Base-by-base conservation (phyloP, 257 asterid species). In the Solanum bulbocastanum region DNA sequence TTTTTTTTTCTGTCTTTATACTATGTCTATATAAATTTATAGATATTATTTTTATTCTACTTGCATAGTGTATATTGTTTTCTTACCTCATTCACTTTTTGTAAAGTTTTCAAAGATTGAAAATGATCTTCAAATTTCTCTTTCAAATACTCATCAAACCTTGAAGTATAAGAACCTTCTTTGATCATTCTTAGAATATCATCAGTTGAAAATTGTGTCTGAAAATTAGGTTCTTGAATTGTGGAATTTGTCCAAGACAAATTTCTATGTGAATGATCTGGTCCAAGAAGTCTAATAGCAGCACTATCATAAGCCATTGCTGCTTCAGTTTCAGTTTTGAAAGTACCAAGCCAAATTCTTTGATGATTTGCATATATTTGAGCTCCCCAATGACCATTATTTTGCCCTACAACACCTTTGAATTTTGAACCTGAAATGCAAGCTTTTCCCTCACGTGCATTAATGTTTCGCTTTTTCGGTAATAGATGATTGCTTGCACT, bases 381-480 rank as follows among this genome's bases (percentile, higher is more conserved):
- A 1, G 98, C 98, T 0, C 98, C 98, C 97, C 98, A 96, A 60
- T 95, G 97, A 0, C 98, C 98, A 30, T 94, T 94, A 6, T 87
- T 94, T 44, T 94, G 98, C 1, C 92, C 88, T 22, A 97, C 95
- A 0, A 96, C 98, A 0, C 98, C 96, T 87, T 97, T 96, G 92
- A 92, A 97, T 69, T 89, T 91, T 0, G 96, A 91, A 52, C 88
- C 0, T 2, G 91, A 11, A 49, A 23, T 36, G 9, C 42, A 82
- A 82, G 18, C 5, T 81, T 46, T 62, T 23, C 23, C 30, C 5
- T 91, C 92, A 32, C 46, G 14, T 2, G 91, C 94, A 25, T 68
- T 12, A 72, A 90, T 87, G 4, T 87, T 32, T 1, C 91, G 82
- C 88, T 88, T 88, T 62, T 30, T 33, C 2, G 35, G 88, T 60